Conservation (phyloP, 2,329 filamentous ascomycete genomes). For the Xylaria sp. region DNA sequence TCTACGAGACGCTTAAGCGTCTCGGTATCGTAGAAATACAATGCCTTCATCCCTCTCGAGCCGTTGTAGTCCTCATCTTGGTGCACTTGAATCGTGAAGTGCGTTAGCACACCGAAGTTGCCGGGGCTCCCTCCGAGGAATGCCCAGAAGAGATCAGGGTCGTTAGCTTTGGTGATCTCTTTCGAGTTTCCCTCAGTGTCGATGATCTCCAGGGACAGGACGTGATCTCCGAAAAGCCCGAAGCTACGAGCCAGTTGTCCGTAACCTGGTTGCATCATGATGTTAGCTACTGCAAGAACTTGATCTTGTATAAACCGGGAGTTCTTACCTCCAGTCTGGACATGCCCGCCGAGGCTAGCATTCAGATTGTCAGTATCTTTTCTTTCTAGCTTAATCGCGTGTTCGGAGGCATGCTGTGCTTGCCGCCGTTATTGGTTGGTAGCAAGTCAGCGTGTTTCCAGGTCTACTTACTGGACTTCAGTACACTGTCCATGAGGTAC, state of each 20-base stretch:
- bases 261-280: conserved; percentile 47
- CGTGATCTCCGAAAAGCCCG: conserved; percentile 66
- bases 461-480: conserved; percentile 51
- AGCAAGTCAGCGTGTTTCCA: background rate
- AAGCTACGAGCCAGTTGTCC: conserved; percentile 60
- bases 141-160: conserved; percentile 69
- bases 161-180: conserved; percentile 58
- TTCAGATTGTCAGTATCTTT: conserved; percentile 14
- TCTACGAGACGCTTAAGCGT: conserved; percentile 54
- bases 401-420: background rate
- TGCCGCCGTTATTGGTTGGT: background rate
- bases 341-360: conserved; percentile 56
- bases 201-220: conserved; percentile 60
- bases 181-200: conserved; percentile 58
- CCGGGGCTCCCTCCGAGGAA: conserved; percentile 67
- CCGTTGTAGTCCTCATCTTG: conserved; percentile 54
- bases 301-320: background rate
- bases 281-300: background rate
- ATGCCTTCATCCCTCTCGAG: conserved; percentile 55
- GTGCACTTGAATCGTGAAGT: conserved; percentile 61
- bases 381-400: background rate
- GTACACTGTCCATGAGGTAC: conserved; percentile 60
- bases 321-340: conserved; percentile 57
- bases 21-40: conserved; percentile 55
- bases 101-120: conserved; percentile 67